Base-by-base conservation (phyloP, 1,139 yeast species). In the Candida sojae region DNA sequence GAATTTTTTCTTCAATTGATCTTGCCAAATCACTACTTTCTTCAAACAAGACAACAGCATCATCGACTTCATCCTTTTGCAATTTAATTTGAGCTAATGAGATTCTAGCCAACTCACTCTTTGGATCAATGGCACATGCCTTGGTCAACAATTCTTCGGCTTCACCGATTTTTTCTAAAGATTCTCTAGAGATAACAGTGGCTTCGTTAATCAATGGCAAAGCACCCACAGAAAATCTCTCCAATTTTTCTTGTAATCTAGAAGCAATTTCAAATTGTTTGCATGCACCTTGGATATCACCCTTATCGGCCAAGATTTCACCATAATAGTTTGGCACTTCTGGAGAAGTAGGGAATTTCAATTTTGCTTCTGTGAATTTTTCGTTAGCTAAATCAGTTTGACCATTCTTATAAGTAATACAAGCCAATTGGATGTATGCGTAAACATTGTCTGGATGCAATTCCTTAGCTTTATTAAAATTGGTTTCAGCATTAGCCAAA, bases 251-350 rank as follows among this genome's bases (percentile, higher is more conserved):
- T 68, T 92, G 98, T 63, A 93, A 77, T 66, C 89, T 84, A 49
- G 86, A 85, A 49, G 99, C 92, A 61, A 82, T 80, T 57, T 92
- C 97, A 66, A 91, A 93, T 74, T 91, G 93, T 66, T 83, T 83
- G 52, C 83, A 71, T 51, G 99, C 97, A 55, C 80, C 86, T 40
- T 71, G 79, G 51, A 80, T 73, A 57, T 88, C 88, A 60, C 88
- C 87, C 60, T 82, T 81, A 65, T 93, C 98, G 55, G 91, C 84
- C 62, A 92, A 78, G 47, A 93, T 86, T 73, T 93, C 99, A 63
- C 98, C 99, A 64, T 85, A 90, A 70, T 92, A 95, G 75, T 91
- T 92, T 71, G 95, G 96, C 59, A 91, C 88, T 68, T 90, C 97
- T 48, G 97, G 90, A 46, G 87, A 80, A 33, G 93, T 82, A 58